Conservation (phyloP, 2,329 filamentous ascomycete species). For the Penicillium sp. region DNA sequence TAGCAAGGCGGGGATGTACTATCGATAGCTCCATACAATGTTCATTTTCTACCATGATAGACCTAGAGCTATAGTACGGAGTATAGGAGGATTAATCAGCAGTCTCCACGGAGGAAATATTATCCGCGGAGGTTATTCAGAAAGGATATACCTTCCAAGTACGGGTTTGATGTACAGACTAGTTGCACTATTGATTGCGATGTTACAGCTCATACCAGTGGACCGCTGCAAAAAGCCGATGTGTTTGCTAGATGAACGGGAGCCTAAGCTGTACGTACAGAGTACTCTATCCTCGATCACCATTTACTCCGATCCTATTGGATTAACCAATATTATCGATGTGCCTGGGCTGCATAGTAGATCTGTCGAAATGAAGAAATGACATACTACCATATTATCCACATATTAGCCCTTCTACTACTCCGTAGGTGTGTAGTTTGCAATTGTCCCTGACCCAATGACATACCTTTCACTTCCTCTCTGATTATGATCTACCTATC, state of each 20-base stretch:
- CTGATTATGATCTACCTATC: not conserved
- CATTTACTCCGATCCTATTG: not conserved
- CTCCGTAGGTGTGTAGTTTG: not conserved
- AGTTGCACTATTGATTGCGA: not conserved
- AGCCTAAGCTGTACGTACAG: not conserved
- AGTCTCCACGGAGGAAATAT: not conserved
- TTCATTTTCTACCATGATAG: not conserved
- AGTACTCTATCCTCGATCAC: not conserved
- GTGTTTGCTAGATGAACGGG: not conserved
- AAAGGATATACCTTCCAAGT: not conserved
- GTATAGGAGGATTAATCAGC: not conserved
- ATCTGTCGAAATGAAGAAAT: not conserved
- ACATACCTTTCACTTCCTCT: not conserved
- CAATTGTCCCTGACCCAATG: not conserved
- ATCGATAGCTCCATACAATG: not conserved
- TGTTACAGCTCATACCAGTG: not conserved
- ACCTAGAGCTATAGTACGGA: not conserved
- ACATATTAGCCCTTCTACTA: not conserved
- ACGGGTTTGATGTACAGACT: not conserved
- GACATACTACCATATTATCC: not conserved
- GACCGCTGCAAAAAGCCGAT: not conserved
- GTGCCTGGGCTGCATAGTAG: not conserved
- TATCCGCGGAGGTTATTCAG: not conserved
- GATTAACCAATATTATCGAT: not conserved
- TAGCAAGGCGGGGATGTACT: not conserved